phyloP scores from a whole-genome alignment of 2,329 filamentous ascomycete species.

The Aspergillus quadrilineatus region DNA sequence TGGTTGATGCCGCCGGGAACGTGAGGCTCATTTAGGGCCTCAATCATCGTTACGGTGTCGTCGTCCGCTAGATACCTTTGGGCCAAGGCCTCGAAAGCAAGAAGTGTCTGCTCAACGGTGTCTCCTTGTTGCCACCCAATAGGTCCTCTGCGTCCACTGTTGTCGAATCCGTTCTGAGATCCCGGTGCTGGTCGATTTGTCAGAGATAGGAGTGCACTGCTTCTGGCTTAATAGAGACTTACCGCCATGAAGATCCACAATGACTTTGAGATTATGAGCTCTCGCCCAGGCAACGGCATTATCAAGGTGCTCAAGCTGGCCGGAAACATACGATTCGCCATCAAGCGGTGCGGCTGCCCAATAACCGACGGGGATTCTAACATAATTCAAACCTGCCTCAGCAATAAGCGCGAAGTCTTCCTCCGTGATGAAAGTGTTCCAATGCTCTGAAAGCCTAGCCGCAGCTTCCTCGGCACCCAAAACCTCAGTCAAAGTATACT shows the following conservation, averaged over 20 bases:
- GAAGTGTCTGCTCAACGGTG: conserved; percentile 43
- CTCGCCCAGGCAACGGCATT: conserved; percentile 60
- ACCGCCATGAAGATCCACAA: conserved; percentile 69
- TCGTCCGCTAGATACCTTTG: conserved; percentile 57
- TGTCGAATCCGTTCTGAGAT: conserved; percentile 68
- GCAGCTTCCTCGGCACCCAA: conserved; percentile 52
- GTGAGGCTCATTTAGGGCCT: conserved; percentile 47
- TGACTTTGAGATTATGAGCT: conserved; percentile 59
- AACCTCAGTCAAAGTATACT: conserved; percentile 53
- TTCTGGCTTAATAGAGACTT: conserved; percentile 22
- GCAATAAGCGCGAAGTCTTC: conserved; percentile 58
- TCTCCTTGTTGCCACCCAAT: conserved; percentile 41
- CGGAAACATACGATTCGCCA: conserved; percentile 62
- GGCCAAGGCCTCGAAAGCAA: conserved; percentile 58
- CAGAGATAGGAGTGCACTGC: background rate
- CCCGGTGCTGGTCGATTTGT: conserved; percentile 48
- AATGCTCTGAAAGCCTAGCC: conserved; percentile 54
- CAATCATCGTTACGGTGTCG: conserved; percentile 57
- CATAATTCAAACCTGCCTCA: conserved; percentile 60
- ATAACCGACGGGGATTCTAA: conserved; percentile 66
- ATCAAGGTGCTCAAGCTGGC: conserved; percentile 59
- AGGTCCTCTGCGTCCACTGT: conserved; percentile 53
- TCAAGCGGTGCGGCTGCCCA: conserved; percentile 58
- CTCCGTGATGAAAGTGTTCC: conserved; percentile 58
- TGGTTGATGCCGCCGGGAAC: conserved; percentile 42